Base-by-base conservation (phyloP, 306 rosid genomes). In the Malus domestica region DNA sequence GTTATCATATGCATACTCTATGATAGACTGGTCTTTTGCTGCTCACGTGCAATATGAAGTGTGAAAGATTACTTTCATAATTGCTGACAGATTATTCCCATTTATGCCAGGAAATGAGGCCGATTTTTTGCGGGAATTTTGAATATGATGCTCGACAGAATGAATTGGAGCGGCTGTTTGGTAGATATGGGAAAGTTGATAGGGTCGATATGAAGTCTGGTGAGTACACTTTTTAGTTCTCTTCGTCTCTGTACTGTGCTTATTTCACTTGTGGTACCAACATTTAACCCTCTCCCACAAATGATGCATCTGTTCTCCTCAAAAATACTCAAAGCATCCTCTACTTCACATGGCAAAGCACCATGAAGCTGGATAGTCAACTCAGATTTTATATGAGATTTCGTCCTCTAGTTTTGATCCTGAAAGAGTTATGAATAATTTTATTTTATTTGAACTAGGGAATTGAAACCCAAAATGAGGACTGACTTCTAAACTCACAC, bases 191-290 rank as follows among this genome's bases (percentile, higher is more conserved):
- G 74, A 92, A 87, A 85, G 98, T 96, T 83, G 99, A 96, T 78
- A 86, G 98, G 86, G 99, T 96, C 84, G 99, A 96, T 88, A 92
- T 96, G 98, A 96, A 96, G 86, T 89, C 99, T 77, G 99, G 99
- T 96, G 84, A 90, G 97, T 85, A 19, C 12, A 19, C 29, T 4
- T 61, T 29, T 57, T 29, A 18, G 11, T 73, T 4, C 27, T 42
- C 54, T 10, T 59, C 42, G 14, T 61, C 2, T 29, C 60, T 23
- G 46, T 0, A 42, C 20, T 19, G 60, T 27, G 45, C 23, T 44
- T 74, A 1, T 60, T 60, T 27, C 10, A 14, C 44, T 19, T 10
- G 45, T 60, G 25, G 29, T 58, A 25, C 27, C 20, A 27, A 25
- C 13, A 22, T 25, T 25, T 25, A 25, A 12, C 16, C 35, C 18